Percentiles rank a stretch among this genome's conserved stretches.
phyloP scores from a whole-genome alignment of 2,329 filamentous ascomycete genomes.

The Colletotrichum incanum region DNA sequence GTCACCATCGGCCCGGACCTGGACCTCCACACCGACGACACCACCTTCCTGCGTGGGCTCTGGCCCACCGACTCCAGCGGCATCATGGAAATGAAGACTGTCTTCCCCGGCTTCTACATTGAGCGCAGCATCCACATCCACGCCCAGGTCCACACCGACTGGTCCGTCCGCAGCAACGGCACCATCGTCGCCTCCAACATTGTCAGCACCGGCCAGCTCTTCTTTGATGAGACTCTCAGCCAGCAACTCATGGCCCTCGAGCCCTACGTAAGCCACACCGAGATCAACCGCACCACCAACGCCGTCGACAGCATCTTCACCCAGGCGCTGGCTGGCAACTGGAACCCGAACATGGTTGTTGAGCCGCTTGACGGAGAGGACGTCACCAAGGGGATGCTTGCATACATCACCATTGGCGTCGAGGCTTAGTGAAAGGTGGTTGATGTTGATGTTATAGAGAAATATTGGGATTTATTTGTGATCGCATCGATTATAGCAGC shows the following conservation, averaged over 20 bases:
- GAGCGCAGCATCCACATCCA: slow-evolving; percentile 66
- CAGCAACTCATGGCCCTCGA: slow-evolving; percentile 60
- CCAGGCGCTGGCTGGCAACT: slow-evolving; percentile 14
- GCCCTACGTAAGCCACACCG: slow-evolving; percentile 64
- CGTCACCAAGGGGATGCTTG: slow-evolving; percentile 35
- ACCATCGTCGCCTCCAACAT: slow-evolving; percentile 45
- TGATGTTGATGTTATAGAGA: too few species aligned
- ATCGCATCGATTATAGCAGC: too few species aligned
- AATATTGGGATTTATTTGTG: too few species aligned
- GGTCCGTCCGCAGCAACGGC: slow-evolving; percentile 46
- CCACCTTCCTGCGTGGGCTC: slow-evolving; percentile 37
- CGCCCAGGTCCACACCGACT: slow-evolving; percentile 56
- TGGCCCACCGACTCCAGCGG: slow-evolving; percentile 45
- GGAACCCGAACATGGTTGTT: slow-evolving; percentile 36
- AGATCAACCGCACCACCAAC: slow-evolving; percentile 38
- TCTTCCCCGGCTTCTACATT: slow-evolving; percentile 63
- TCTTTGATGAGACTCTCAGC: slow-evolving; percentile 36
- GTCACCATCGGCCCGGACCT: slow-evolving; percentile 32
- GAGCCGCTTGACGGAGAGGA: slow-evolving; percentile 34
- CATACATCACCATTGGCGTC: slow-evolving; percentile 33
- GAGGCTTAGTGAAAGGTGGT: too few species aligned
- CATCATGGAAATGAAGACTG: slow-evolving; percentile 57
- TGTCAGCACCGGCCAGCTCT: slow-evolving; percentile 49
- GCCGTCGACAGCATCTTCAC: slow-evolving; percentile 33
- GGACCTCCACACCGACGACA: slow-evolving; percentile 35